Evolutionary conservation across 345 rosid genomes (phyloP).

Genomic region (Turnera subulata): DNA sequence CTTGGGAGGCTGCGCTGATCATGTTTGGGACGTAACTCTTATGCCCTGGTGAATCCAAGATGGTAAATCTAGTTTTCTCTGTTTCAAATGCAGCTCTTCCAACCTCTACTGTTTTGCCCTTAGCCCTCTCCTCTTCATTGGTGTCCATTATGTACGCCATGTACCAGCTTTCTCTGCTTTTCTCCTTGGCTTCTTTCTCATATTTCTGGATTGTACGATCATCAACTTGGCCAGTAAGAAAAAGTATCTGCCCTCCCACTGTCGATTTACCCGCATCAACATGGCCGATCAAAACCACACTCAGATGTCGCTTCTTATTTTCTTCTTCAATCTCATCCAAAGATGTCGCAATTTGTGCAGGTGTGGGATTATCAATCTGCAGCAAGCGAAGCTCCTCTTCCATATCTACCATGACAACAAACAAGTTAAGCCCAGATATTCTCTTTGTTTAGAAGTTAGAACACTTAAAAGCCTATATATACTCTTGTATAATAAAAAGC

Average conservation of each 20-base stretch:
- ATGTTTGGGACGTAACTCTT: constrained; percentile 98
- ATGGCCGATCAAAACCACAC: constrained; percentile 95
- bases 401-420: constrained; percentile 23
- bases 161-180: constrained; percentile 99
- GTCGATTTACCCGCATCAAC: constrained; percentile 99
- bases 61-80: constrained; percentile 87
- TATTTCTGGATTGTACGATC: constrained; percentile 92
- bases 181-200: constrained; percentile 97
- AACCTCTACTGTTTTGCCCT: constrained; percentile 99
- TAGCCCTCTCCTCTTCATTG: constrained; percentile 91
- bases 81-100: constrained; percentile 99
- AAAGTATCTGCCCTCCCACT: constrained; percentile 93
- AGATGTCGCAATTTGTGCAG: constrained; percentile 36
- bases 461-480: too few species aligned
- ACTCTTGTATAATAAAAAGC: too few species aligned
- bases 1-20: constrained; percentile 99
- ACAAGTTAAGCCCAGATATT: not conserved
- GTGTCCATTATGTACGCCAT: constrained; percentile 99
- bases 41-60: constrained; percentile 99
- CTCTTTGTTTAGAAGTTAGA: too few species aligned
- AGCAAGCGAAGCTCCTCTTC: constrained; percentile 60
- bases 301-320: constrained; percentile 70
- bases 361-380: constrained; percentile 57
- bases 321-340: constrained; percentile 35
- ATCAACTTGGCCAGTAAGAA: constrained; percentile 94